Conservation (phyloP, 2,329 filamentous ascomycete genomes). For the Tolypocladium cylindrosporum region DNA sequence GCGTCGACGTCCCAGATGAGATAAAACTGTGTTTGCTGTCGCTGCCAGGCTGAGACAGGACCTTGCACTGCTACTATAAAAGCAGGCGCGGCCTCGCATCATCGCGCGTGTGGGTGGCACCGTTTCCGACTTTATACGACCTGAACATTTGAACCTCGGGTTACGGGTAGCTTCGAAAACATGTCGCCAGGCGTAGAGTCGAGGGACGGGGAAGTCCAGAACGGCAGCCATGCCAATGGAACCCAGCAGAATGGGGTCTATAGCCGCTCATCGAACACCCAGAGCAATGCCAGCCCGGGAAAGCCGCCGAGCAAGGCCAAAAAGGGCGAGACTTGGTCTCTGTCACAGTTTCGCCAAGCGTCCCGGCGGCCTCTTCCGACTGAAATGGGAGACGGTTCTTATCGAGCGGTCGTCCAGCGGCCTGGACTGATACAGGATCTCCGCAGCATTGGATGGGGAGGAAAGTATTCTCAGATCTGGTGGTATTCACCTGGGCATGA, state of each 20-base stretch:
- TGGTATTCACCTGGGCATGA: too few species aligned
- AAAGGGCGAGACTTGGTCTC: conserved; percentile 6
- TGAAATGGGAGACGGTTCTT: conserved; percentile 53
- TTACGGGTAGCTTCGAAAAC: background rate
- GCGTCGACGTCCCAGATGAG: background rate
- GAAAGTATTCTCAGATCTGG: conserved; percentile 16
- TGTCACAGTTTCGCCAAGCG: conserved; percentile 28
- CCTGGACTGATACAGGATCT: conserved; percentile 47
- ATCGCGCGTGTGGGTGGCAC: background rate
- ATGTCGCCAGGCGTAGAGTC: background rate
- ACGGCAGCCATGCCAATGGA: conserved; percentile 12
- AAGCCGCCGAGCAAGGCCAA: background rate
- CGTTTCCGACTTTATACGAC: background rate
- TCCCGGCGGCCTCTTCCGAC: conserved; percentile 53
- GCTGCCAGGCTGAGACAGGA: background rate
- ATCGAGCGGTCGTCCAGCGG: conserved; percentile 35
- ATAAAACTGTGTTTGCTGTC: background rate
- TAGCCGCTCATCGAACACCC: background rate
- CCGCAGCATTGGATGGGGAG: conserved; percentile 38
- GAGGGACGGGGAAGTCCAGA: conserved; percentile 5
- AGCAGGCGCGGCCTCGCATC: background rate
- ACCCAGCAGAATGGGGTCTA: conserved; percentile 6
- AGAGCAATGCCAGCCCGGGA: background rate
- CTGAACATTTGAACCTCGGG: background rate
- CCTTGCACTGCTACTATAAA: background rate